Percentiles rank a stretch among this genome's conserved stretches.
phyloP scores from a whole-genome alignment of 768 basidiomycete species.

The Macrolepiota albuminosa region DNA sequence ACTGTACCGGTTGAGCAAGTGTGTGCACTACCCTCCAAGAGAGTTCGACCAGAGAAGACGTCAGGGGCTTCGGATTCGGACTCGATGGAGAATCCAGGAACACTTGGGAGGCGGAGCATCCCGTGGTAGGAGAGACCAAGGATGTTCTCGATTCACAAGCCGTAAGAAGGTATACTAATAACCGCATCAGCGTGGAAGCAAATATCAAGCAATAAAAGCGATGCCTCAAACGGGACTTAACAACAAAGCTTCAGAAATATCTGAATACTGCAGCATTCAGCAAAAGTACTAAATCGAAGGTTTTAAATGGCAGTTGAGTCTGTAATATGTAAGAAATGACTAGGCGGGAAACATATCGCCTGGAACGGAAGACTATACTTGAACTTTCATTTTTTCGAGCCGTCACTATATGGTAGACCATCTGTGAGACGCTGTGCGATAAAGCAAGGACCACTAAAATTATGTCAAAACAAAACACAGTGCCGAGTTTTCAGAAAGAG shows the following conservation, averaged over 20 bases:
- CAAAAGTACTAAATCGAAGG: neutral
- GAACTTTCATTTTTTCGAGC: constrained; percentile 69
- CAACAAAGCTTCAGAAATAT: constrained; percentile 48
- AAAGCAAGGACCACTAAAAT: neutral
- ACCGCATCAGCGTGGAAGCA: constrained; percentile 52
- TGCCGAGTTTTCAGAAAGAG: constrained; percentile 52
- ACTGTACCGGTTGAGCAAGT: constrained; percentile 54
- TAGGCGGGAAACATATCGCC: constrained; percentile 53
- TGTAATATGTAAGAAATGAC: constrained; percentile 48
- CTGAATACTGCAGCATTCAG: neutral
- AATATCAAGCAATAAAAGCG: constrained; percentile 49
- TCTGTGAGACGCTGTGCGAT: constrained; percentile 24
- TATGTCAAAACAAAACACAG: constrained; percentile 33
- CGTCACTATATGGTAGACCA: constrained; percentile 63
- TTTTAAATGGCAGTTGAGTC: constrained; percentile 11
- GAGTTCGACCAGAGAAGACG: constrained; percentile 56
- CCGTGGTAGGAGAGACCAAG: constrained; percentile 52
- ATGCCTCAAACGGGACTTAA: constrained; percentile 44
- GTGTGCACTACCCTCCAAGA: constrained; percentile 51
- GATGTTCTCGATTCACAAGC: constrained; percentile 56
- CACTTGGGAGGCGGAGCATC: constrained; percentile 45
- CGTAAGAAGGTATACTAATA: constrained; percentile 37
- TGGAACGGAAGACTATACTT: constrained; percentile 56
- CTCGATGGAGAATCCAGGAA: constrained; percentile 43
- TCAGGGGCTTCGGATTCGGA: constrained; percentile 44